Conservation (phyloP, 2,329 filamentous ascomycete species). For the Hypoxylon sp. region DNA sequence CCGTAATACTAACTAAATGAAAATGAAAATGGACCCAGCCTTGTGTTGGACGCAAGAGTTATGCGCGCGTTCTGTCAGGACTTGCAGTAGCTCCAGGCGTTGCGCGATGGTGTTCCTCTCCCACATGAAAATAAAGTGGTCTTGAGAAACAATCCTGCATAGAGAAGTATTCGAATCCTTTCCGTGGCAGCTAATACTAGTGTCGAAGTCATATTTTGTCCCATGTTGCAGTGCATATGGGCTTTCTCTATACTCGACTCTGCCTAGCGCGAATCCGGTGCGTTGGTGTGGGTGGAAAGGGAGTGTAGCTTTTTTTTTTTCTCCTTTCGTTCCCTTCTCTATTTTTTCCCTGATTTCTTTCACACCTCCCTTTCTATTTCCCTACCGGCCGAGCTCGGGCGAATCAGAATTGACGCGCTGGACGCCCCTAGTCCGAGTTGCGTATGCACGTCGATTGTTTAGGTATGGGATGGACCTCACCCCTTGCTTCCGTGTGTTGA, state of each 20-base stretch:
- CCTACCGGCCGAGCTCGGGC: slow-evolving; percentile 42
- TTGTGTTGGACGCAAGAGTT: slow-evolving; percentile 28
- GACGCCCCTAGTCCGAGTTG: slow-evolving; percentile 32
- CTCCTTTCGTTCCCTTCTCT: slow-evolving; percentile 21
- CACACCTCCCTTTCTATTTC: slow-evolving; percentile 36
- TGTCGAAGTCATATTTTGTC: slow-evolving; percentile 10
- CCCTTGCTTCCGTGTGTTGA: slow-evolving; percentile 44
- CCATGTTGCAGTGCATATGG: slow-evolving; percentile 39
- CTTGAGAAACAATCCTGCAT: not conserved
- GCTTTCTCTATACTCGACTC: slow-evolving; percentile 39
- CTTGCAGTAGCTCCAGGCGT: slow-evolving; percentile 36
- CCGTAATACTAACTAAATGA: slow-evolving; percentile 14
- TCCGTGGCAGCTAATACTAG: slow-evolving; percentile 19
- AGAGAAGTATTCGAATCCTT: slow-evolving; percentile 9
- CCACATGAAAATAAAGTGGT: not conserved
- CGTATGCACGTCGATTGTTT: slow-evolving; percentile 52
- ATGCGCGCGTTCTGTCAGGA: slow-evolving; percentile 24
- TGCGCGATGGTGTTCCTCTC: slow-evolving; percentile 15
- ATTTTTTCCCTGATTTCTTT: slow-evolving; percentile 37
- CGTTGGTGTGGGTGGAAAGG: slow-evolving; percentile 50
- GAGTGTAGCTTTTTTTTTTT: slow-evolving; percentile 25
- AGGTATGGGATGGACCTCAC: slow-evolving; percentile 43
- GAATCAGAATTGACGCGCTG: slow-evolving; percentile 46
- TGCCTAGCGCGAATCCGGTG: slow-evolving; percentile 50
- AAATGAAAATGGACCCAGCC: slow-evolving; percentile 23